Evolutionary conservation across 139 green algal species (phyloP), one percentile per base, ranked within the genome.

Genomic region (Ettlia oleoabundans): DNA sequence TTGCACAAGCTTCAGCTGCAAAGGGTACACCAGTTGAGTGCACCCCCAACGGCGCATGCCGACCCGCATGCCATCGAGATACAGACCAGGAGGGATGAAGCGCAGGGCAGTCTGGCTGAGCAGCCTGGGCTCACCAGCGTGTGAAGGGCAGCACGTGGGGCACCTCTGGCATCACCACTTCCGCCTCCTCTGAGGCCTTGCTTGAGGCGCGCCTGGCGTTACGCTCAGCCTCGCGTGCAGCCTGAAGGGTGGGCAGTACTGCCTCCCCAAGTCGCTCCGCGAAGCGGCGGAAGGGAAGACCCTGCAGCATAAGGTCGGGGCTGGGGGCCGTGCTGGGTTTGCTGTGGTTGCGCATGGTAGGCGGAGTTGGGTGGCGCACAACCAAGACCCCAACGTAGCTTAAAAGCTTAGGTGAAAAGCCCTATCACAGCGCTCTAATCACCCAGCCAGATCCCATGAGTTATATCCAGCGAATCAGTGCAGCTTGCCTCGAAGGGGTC

Each of bases 71-170:
- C 61, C 61, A n/a, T 3, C 28, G 2, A n/a, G 28, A n/a, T 33
- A 32, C 61, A n/a, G 28, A n/a, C 35, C 61, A 2, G 28, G 15
- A n/a, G 24, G 28, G 28, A 15, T 33, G 8, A 42, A 33, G n/a
- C n/a, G n/a, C n/a, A n/a, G n/a, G n/a, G n/a, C n/a, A n/a, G n/a
- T n/a, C n/a, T n/a, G n/a, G n/a, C n/a, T n/a, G n/a, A n/a, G n/a
- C n/a, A n/a, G n/a, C n/a, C n/a, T n/a, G n/a, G 1, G 6, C 77
- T 41, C 61, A 80, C 89, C 87, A 91, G 33, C 85, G 74, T 1
- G 86, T 92, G 63, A 92, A 85, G 41, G 89, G 86, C 38, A 92
- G 78, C 32, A 91, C n/a, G 81, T 87, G 79, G 7, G 89, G 86
- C 10, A 92, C 62, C 28, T 24, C 9, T 1, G 85, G 87, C 21